phyloP scores from a whole-genome alignment of 495 filamentous ascomycete species.

The Sphaerosporella brunnea region DNA sequence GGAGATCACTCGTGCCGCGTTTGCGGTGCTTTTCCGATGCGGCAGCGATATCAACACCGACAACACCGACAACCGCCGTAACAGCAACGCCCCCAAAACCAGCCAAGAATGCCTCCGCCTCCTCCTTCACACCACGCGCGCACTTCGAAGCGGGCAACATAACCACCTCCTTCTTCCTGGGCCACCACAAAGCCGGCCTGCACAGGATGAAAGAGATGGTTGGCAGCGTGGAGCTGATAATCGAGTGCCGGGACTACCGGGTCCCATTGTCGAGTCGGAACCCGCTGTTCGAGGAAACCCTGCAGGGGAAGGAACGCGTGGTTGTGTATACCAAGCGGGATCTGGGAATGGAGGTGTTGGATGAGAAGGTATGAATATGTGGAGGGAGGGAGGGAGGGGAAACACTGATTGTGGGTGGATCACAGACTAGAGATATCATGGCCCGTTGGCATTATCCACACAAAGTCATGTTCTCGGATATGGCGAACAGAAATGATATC shows the following conservation, averaged over 20 bases:
- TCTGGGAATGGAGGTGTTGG: slow-evolving; percentile 34
- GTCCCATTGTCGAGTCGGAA: slow-evolving; percentile 78
- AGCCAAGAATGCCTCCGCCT: slow-evolving; percentile 6
- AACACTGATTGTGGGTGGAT: background rate
- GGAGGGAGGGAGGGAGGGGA: background rate
- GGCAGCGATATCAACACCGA: too few species aligned
- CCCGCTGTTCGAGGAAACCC: slow-evolving; percentile 65
- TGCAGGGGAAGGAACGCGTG: slow-evolving; percentile 50
- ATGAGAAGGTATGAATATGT: slow-evolving; percentile 13
- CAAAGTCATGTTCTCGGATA: slow-evolving; percentile 47
- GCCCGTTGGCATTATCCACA: slow-evolving; percentile 39
- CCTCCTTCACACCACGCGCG: slow-evolving; percentile 6
- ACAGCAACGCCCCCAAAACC: too few species aligned
- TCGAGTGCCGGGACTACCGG: slow-evolving; percentile 90
- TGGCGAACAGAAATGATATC: slow-evolving; percentile 33
- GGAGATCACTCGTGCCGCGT: background rate
- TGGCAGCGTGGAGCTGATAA: slow-evolving; percentile 63
- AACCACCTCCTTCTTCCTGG: slow-evolving; percentile 87
- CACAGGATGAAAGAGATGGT: slow-evolving; percentile 70
- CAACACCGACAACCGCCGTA: too few species aligned
- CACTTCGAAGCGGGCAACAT: slow-evolving; percentile 51
- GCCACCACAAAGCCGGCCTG: slow-evolving; percentile 76
- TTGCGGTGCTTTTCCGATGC: too few species aligned
- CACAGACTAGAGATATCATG: slow-evolving; percentile 35
- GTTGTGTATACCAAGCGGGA: slow-evolving; percentile 87